Evolutionary conservation across 78 protist species (phyloP).

Genomic region (Tieghemostelium lacteum): DNA sequence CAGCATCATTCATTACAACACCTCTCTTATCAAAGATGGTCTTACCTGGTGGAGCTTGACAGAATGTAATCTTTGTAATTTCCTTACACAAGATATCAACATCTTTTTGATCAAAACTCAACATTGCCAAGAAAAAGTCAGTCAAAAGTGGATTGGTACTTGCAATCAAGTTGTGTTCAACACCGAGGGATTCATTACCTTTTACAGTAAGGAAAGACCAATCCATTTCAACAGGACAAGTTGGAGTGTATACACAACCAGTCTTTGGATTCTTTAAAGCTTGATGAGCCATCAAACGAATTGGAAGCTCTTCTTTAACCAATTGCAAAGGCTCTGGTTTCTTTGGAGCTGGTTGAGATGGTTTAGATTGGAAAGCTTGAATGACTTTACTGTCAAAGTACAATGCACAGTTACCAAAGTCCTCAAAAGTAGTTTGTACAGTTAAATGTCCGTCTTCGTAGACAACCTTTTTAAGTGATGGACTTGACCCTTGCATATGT

Average conservation of each 20-base stretch:
- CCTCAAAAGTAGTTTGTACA: slow-evolving; percentile 71
- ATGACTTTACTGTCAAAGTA: slow-evolving; percentile 21
- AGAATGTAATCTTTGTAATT: slow-evolving; percentile 6
- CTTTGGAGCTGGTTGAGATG: slow-evolving; percentile 64
- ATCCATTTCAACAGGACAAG: slow-evolving; percentile 33
- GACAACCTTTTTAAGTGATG: slow-evolving; percentile 39
- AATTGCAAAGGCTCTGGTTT: slow-evolving; percentile 19
- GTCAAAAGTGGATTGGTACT: slow-evolving; percentile 3
- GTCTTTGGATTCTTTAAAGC: not conserved
- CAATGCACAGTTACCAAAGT: not conserved
- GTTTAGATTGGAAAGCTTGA: slow-evolving; percentile 63
- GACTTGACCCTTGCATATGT: slow-evolving; percentile 28
- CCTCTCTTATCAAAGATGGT: slow-evolving; percentile 65
- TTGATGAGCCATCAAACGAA: slow-evolving; percentile 48
- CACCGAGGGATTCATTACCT: slow-evolving; percentile 20
- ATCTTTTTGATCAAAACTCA: not conserved
- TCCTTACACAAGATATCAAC: slow-evolving; percentile 24
- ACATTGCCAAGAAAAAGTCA: slow-evolving; percentile 14
- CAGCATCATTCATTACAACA: slow-evolving; percentile 13
- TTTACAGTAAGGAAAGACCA: slow-evolving; percentile 22
- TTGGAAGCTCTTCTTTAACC: slow-evolving; percentile 36
- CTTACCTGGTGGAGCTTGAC: slow-evolving; percentile 45
- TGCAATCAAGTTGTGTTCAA: slow-evolving; percentile 36
- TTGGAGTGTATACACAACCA: not conserved
- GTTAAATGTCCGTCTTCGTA: slow-evolving; percentile 79